A percentile compares a stretch with the other conserved stretches of the same genome.
Evolutionary conservation across 225 moss, liverwort and hornwort species (phyloP).

Genomic region (Bryoerythrophyllum caledonicum): DNA sequence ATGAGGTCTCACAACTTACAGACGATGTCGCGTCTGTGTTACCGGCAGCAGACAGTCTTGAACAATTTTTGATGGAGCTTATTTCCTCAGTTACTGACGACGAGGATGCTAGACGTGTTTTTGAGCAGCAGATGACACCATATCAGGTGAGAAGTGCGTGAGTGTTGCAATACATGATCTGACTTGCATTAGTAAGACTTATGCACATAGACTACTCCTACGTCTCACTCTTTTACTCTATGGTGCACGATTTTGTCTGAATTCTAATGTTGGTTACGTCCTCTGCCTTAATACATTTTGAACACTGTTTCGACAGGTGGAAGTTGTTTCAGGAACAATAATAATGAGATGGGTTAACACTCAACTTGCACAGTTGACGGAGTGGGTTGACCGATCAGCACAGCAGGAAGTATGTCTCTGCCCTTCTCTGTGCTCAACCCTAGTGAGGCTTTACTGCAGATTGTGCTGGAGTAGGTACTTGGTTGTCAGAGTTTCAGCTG

Average conservation of each 20-base stretch:
- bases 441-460: constrained; percentile 11
- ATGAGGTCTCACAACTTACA: constrained; percentile 85
- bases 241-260: background rate
- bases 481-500: constrained; percentile 9
- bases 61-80: constrained; percentile 74
- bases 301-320: constrained; percentile 54
- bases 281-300: constrained; percentile 1
- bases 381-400: constrained; percentile 89
- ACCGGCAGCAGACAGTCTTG: constrained; percentile 90
- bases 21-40: constrained; percentile 94
- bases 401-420: constrained; percentile 70
- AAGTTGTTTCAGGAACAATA: constrained; percentile 90
- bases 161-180: constrained; percentile 17
- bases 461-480: constrained; percentile 17
- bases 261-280: background rate
- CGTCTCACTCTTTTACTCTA: background rate
- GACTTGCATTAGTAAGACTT: constrained; percentile 5
- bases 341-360: constrained; percentile 91
- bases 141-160: constrained; percentile 65
- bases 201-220: background rate
- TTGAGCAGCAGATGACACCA: constrained; percentile 75
- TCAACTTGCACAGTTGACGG: constrained; percentile 78
- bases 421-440: constrained; percentile 15
- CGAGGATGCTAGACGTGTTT: constrained; percentile 71
- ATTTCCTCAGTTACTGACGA: constrained; percentile 73